phyloP scores from a whole-genome alignment of 768 basidiomycete genomes.

The Pleurotus ostreatus region DNA sequence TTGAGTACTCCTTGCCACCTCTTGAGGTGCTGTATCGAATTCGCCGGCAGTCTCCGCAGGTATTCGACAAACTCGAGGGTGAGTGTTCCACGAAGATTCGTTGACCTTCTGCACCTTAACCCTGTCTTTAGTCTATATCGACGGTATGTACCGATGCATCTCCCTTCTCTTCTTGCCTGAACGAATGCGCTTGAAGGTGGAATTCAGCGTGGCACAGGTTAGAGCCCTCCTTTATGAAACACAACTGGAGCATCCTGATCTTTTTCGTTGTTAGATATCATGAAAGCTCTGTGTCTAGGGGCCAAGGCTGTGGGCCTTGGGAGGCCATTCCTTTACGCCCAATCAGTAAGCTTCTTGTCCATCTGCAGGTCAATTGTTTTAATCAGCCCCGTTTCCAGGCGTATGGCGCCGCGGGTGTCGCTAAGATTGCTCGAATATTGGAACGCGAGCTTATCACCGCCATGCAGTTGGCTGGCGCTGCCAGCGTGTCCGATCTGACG shows the following conservation, averaged over 20 bases:
- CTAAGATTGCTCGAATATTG: slow-evolving; percentile 62
- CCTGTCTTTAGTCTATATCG: slow-evolving; percentile 66
- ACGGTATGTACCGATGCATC: slow-evolving; percentile 44
- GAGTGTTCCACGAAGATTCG: slow-evolving; percentile 6
- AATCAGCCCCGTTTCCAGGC: slow-evolving; percentile 38
- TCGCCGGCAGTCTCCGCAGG: slow-evolving; percentile 67
- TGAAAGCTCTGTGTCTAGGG: slow-evolving; percentile 89
- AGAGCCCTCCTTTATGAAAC: slow-evolving; percentile 11
- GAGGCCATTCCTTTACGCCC: slow-evolving; percentile 80
- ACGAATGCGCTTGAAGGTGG: slow-evolving; percentile 34
- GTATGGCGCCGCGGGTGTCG: slow-evolving; percentile 69
- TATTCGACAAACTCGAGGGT: slow-evolving; percentile 73
- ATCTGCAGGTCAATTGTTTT: background rate
- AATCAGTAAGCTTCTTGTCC: slow-evolving; percentile 49
- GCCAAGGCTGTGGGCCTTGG: slow-evolving; percentile 86
- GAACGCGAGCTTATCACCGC: slow-evolving; percentile 73
- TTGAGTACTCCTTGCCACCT: slow-evolving; percentile 82
- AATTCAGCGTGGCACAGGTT: slow-evolving; percentile 73
- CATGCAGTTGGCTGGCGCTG: slow-evolving; percentile 75
- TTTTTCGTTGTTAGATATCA: slow-evolving; percentile 47
- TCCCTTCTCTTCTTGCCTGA: background rate
- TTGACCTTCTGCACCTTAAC: slow-evolving; percentile 5
- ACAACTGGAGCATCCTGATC: background rate
- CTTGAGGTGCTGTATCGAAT: slow-evolving; percentile 76
- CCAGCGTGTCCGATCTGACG: slow-evolving; percentile 56